Percentiles rank a stretch among this genome's conserved stretches.
phyloP scores from a whole-genome alignment of 495 filamentous ascomycete species.

The Rhizodiscina lignyota region DNA sequence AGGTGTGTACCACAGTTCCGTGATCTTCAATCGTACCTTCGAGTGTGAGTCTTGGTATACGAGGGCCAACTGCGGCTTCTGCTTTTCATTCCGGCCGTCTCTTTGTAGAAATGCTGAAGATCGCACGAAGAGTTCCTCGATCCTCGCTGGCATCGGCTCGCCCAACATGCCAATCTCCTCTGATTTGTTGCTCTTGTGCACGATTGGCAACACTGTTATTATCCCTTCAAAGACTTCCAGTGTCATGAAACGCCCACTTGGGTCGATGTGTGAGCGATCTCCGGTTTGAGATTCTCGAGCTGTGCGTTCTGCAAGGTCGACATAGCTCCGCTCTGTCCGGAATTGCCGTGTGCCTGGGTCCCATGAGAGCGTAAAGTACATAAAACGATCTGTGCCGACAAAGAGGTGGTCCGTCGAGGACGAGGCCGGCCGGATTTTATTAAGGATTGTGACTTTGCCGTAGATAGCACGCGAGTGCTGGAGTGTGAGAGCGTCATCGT shows the following conservation, averaged over 20 bases:
- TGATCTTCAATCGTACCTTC: slow-evolving; percentile 43
- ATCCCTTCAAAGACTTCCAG: slow-evolving; percentile 83
- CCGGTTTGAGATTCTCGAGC: slow-evolving; percentile 62
- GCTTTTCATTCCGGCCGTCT: slow-evolving; percentile 11
- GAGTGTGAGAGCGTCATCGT: slow-evolving; percentile 39
- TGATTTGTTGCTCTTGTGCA: slow-evolving; percentile 26
- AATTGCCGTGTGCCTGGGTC: slow-evolving; percentile 43
- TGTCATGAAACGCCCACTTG: slow-evolving; percentile 62
- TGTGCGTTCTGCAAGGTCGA: slow-evolving; percentile 62
- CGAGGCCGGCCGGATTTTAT: slow-evolving; percentile 58
- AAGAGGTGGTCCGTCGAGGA: slow-evolving; percentile 75
- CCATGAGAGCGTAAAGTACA: slow-evolving; percentile 84
- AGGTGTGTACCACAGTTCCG: slow-evolving; percentile 34
- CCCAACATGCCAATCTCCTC: slow-evolving; percentile 40
- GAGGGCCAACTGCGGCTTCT: slow-evolving; percentile 63
- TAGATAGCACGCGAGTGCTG: slow-evolving; percentile 51
- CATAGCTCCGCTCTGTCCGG: slow-evolving; percentile 49
- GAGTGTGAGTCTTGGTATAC: slow-evolving; percentile 60
- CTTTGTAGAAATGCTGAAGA: slow-evolving; percentile 61
- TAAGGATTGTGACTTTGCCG: slow-evolving; percentile 72
- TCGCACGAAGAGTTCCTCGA: slow-evolving; percentile 76
- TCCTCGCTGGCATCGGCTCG: slow-evolving; percentile 52
- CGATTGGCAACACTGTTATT: slow-evolving; percentile 55
- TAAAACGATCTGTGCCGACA: slow-evolving; percentile 73
- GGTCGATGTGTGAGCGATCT: slow-evolving; percentile 68